These are phyloP conservation scores for Diddensiella caesifluorescens DNA, from an alignment of 805 yeast species.

Conservation along the genomic window DNA sequence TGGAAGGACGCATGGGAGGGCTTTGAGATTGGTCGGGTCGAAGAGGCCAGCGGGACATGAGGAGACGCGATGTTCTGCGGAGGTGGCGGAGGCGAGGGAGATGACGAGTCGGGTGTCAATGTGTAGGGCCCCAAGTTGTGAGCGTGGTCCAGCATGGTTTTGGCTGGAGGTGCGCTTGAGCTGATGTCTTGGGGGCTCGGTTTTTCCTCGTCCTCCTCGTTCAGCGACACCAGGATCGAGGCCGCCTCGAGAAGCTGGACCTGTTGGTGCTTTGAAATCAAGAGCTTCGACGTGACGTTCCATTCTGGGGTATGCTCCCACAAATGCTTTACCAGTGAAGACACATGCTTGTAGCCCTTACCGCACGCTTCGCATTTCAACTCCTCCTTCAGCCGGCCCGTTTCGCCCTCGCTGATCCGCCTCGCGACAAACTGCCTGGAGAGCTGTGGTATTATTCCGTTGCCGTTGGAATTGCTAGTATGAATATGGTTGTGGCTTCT, in stretches of 20 bases:
- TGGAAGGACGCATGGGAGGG: conserved; percentile 5
- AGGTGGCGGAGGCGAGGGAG: conserved; percentile 13
- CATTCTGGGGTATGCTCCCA: conserved; percentile 97
- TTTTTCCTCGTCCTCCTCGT: conserved; percentile 33
- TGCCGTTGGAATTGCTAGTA: too few relatives aligned
- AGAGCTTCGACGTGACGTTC: conserved; percentile 76
- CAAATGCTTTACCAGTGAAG: conserved; percentile 79
- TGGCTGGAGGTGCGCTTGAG: neutral
- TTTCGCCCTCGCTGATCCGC: conserved; percentile 79
- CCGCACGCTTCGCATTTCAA: conserved; percentile 88
- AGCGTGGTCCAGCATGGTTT: neutral
- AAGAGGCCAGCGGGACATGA: conserved; percentile 15
- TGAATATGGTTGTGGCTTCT: too few relatives aligned
- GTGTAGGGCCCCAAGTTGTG: neutral
- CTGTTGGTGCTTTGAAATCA: conserved; percentile 83
- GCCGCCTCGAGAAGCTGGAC: conserved; percentile 79
- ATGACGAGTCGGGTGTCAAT: conserved; percentile 9
- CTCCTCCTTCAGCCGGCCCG: conserved; percentile 78
- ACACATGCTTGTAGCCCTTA: conserved; percentile 82
- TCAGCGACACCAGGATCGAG: conserved; percentile 66
- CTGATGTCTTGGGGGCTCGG: neutral
- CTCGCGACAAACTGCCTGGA: conserved; percentile 64
- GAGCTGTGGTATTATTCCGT: conserved; percentile 16
- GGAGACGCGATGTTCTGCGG: conserved; percentile 8
- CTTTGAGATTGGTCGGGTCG: conserved; percentile 17